Evolutionary conservation across 768 basidiomycete genomes (phyloP).

Genomic region (Lactarius hatsudake): DNA sequence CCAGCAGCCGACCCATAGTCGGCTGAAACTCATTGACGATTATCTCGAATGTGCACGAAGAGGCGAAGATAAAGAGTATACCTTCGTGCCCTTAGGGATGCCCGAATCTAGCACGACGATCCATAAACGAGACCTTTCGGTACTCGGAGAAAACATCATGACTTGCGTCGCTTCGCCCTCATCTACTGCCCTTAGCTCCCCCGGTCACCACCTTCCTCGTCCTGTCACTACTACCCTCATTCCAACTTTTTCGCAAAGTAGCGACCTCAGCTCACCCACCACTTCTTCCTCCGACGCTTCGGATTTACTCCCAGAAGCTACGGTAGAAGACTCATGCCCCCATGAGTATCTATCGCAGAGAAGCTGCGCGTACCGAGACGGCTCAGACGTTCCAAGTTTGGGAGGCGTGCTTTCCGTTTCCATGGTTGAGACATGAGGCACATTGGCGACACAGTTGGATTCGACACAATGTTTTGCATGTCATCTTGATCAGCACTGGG

Average conservation of each 20-base stretch:
- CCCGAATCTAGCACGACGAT: neutral
- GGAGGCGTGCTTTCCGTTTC: too few species aligned
- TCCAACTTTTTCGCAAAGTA: neutral
- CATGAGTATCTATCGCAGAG: too few species aligned
- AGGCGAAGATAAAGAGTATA: neutral
- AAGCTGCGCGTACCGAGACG: too few species aligned
- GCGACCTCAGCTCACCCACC: neutral
- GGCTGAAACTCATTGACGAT: neutral
- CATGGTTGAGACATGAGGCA: too few species aligned
- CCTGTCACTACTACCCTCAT: neutral
- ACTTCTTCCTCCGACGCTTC: neutral
- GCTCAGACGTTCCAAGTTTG: too few species aligned
- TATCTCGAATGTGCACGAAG: neutral
- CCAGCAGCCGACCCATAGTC: too few species aligned
- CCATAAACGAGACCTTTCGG: neutral
- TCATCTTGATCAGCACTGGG: too few species aligned
- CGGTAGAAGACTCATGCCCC: conserved; percentile 29
- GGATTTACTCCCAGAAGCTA: neutral
- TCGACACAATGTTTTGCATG: too few species aligned
- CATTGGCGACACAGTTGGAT: too few species aligned
- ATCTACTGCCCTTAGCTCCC: neutral
- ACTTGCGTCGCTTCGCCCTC: neutral
- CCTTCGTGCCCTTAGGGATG: neutral
- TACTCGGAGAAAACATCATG: neutral
- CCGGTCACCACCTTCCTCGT: neutral